Conservation (phyloP, 352 stramenopile genomes). For the Pythium phragmitis region DNA sequence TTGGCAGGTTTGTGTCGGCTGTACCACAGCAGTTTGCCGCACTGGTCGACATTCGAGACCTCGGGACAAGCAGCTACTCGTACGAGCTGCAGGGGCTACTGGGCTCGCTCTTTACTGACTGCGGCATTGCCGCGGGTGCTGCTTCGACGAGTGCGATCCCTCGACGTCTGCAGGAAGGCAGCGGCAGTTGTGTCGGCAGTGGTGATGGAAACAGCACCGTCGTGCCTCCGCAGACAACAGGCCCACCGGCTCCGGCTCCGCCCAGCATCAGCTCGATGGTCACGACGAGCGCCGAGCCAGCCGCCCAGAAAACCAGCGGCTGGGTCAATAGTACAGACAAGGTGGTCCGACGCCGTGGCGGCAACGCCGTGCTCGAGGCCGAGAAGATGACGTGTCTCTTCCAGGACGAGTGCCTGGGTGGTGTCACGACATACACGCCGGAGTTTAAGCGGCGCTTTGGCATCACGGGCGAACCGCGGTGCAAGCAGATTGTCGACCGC, state of each 20-base stretch:
- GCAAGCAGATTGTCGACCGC: slow-evolving; percentile 25
- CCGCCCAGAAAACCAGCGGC: not conserved
- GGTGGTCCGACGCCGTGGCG: slow-evolving; percentile 9
- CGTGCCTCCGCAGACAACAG: not conserved
- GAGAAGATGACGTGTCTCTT: slow-evolving; percentile 28
- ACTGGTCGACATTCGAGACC: slow-evolving; percentile 21
- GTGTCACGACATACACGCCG: slow-evolving; percentile 18
- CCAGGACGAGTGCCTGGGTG: slow-evolving; percentile 30
- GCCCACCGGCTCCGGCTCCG: not conserved
- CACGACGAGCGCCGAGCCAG: slow-evolving; percentile 2
- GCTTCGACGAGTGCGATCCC: not conserved
- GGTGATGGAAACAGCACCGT: not conserved
- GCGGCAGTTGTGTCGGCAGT: not conserved
- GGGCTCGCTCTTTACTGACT: slow-evolving; percentile 21
- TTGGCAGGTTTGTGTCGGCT: slow-evolving; percentile 16
- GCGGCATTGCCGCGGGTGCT: not conserved
- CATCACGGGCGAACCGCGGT: slow-evolving; percentile 27
- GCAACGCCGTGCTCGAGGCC: slow-evolving; percentile 18
- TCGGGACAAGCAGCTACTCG: slow-evolving; percentile 34
- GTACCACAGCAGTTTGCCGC: slow-evolving; percentile 20
- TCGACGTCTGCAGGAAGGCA: not conserved
- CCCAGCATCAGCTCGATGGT: slow-evolving; percentile 12
- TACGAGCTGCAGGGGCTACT: slow-evolving; percentile 29
- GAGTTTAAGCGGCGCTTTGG: slow-evolving; percentile 24
- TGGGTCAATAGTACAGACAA: slow-evolving; percentile 20